Evolutionary conservation across 768 basidiomycete genomes (phyloP).

Genomic region (Suillus weaverae): DNA sequence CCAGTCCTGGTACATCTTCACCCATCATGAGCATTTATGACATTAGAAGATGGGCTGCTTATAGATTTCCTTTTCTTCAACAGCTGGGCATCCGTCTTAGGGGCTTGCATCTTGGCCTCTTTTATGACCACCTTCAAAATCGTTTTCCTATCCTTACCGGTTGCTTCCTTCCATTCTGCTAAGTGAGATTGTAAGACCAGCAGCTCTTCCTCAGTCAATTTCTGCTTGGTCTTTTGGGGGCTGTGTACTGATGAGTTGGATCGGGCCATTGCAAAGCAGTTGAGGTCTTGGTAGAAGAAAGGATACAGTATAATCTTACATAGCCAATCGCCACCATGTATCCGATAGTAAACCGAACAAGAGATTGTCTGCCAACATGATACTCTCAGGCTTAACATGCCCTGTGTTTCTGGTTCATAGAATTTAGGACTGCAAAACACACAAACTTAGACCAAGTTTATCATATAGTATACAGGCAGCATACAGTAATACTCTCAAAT

Average conservation of each 20-base stretch:
- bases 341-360: no score
- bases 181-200: neutral
- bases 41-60: neutral
- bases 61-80: neutral
- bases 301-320: no score
- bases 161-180: neutral
- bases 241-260: neutral
- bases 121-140: neutral
- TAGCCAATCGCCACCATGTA: no score
- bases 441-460: no score
- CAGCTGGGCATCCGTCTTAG: neutral
- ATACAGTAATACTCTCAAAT: no score
- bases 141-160: neutral
- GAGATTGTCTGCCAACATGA: no score
- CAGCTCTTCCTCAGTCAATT: neutral
- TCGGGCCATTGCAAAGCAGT: neutral
- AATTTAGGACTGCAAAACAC: no score
- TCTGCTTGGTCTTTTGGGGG: neutral
- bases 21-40: neutral
- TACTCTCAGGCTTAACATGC: no score
- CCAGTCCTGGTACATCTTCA: neutral
- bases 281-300: no score
- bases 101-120: neutral
- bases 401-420: no score
- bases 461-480: no score